A percentile compares a stretch with the other conserved stretches of the same genome.
phyloP scores from a whole-genome alignment of 2,329 filamentous ascomycete species.

The Diplodia mutila region DNA sequence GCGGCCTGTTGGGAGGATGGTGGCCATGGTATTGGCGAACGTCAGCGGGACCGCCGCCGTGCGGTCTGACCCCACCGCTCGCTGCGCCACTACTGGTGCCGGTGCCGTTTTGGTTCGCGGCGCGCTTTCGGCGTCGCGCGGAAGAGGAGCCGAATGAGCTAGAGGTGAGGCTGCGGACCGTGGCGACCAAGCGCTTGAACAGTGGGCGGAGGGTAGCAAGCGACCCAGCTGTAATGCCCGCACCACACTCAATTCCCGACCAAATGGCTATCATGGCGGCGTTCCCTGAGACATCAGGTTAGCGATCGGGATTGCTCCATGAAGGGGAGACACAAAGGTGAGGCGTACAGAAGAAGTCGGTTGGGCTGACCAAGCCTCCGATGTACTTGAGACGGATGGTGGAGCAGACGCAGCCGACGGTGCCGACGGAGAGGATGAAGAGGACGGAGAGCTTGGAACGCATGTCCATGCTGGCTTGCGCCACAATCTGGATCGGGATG shows the following conservation, averaged over 20 bases:
- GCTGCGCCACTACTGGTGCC: neutral
- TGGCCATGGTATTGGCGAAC: neutral
- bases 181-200: conserved; percentile 35
- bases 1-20: neutral
- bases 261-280: conserved; percentile 52
- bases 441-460: conserved; percentile 58
- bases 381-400: conserved; percentile 56
- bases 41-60: neutral
- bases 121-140: neutral
- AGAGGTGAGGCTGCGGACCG: conserved; percentile 9
- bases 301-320: neutral
- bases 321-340: conserved; percentile 23
- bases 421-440: conserved; percentile 55
- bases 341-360: conserved; percentile 50
- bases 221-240: conserved; percentile 53
- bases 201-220: conserved; percentile 57
- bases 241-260: conserved; percentile 42
- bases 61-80: neutral
- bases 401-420: conserved; percentile 57
- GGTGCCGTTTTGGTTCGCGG: neutral
- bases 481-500: conserved; percentile 54
- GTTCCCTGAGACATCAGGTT: conserved; percentile 35
- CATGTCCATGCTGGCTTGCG: conserved; percentile 59
- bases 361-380: conserved; percentile 44
- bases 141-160: neutral